Evolutionary conservation across 2,329 filamentous ascomycete genomes (phyloP).

Genomic region (Alternaria hordeiaustralica): DNA sequence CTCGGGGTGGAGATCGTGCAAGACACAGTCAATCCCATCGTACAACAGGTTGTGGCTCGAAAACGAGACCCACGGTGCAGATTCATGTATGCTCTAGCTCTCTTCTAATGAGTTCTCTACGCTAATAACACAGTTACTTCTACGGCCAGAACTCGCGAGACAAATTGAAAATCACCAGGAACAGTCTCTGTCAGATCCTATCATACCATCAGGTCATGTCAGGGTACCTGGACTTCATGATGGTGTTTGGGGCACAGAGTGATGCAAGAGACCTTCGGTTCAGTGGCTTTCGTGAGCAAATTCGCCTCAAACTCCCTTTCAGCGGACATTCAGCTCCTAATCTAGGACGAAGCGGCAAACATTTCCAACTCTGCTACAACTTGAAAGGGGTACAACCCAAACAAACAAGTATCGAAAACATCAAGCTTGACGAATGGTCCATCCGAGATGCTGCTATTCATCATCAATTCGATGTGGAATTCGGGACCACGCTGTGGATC

Average conservation of each 20-base stretch:
- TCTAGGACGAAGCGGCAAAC: slow-evolving; percentile 43
- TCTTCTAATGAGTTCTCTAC: too few species aligned
- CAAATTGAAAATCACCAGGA: slow-evolving; percentile 23
- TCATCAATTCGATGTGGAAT: slow-evolving; percentile 50
- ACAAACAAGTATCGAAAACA: slow-evolving; percentile 12
- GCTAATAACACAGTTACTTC: too few species aligned
- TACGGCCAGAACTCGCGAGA: slow-evolving; percentile 20
- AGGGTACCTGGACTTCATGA: slow-evolving; percentile 50
- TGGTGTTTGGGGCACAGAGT: slow-evolving; percentile 44
- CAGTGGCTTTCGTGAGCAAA: slow-evolving; percentile 48
- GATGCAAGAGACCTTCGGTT: slow-evolving; percentile 43
- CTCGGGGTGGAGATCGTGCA: too few species aligned
- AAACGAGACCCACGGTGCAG: slow-evolving; percentile 32
- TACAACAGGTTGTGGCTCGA: too few species aligned
- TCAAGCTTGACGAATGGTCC: slow-evolving; percentile 38
- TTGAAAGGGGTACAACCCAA: slow-evolving; percentile 36
- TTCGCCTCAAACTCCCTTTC: slow-evolving; percentile 21
- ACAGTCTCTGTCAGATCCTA: slow-evolving; percentile 24
- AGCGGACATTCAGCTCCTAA: slow-evolving; percentile 16
- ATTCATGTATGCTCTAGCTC: too few species aligned
- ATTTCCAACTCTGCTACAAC: slow-evolving; percentile 49
- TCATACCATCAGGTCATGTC: slow-evolving; percentile 52
- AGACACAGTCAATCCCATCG: too few species aligned
- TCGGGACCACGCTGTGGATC: slow-evolving; percentile 51
- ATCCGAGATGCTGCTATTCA: slow-evolving; percentile 50